phyloP scores from a whole-genome alignment of 208 protist genomes.

The Crithidia bombi region DNA sequence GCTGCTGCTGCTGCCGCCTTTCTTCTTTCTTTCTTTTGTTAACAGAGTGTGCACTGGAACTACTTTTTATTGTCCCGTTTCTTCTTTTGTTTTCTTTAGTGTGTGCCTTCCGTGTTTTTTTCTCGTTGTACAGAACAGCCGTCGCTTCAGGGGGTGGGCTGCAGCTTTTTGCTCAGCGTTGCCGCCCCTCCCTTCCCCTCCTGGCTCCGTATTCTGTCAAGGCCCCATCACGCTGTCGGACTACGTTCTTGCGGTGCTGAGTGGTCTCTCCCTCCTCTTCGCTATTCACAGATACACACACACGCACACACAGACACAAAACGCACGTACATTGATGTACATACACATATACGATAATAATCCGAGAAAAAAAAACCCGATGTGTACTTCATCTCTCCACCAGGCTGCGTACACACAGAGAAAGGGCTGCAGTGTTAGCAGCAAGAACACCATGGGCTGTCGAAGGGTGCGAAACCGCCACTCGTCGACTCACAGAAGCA shows the following conservation, averaged over 20 bases:
- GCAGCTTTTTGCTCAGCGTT: too few relatives aligned
- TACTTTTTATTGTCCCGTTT: neutral
- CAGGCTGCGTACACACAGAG: neutral
- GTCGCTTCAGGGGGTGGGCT: too few relatives aligned
- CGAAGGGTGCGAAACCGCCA: too few relatives aligned
- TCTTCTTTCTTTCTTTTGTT: slow-evolving; percentile 11
- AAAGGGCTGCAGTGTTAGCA: neutral
- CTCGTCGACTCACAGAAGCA: too few relatives aligned
- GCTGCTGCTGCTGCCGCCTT: too few relatives aligned
- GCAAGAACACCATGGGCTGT: too few relatives aligned
- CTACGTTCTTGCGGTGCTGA: neutral
- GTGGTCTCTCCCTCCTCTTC: neutral
- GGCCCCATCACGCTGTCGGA: neutral
- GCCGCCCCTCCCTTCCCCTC: too few relatives aligned
- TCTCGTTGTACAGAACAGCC: too few relatives aligned
- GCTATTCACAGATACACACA: neutral
- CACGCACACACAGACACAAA: neutral
- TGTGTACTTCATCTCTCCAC: neutral
- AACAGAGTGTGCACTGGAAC: too few relatives aligned
- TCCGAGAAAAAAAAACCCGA: neutral
- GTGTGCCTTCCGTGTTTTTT: neutral
- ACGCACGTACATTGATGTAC: neutral
- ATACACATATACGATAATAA: neutral
- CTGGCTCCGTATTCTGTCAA: neutral
- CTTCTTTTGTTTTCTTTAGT: slow-evolving; percentile 1